Evolutionary conservation across 1,139 yeast species (phyloP).

Genomic region (Blastobotrys illinoisensis): DNA sequence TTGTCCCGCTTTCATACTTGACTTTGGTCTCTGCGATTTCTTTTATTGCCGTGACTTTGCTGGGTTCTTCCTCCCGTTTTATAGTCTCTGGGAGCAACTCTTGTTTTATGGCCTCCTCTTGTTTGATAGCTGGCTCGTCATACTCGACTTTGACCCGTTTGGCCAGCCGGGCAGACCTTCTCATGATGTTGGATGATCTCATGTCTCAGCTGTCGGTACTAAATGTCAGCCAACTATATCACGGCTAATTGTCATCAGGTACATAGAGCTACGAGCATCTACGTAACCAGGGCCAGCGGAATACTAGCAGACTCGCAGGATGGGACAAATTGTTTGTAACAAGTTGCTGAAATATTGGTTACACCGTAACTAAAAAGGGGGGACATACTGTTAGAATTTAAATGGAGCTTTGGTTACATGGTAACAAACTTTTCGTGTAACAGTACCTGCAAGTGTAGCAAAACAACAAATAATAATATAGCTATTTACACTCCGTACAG

Average conservation of each 20-base stretch:
- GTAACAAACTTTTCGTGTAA: too few relatives aligned
- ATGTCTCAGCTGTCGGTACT: not conserved
- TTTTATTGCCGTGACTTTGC: not conserved
- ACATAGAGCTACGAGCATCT: too few relatives aligned
- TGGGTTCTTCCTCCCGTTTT: not conserved
- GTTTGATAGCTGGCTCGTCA: slow-evolving; percentile 1
- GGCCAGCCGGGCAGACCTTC: not conserved
- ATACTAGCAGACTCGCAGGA: too few relatives aligned
- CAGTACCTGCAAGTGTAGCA: not conserved
- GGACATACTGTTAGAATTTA: not conserved
- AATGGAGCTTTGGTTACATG: too few relatives aligned
- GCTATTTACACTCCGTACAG: too few relatives aligned
- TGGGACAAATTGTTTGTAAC: too few relatives aligned
- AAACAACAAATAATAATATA: too few relatives aligned
- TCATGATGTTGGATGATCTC: not conserved
- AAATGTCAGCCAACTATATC: not conserved
- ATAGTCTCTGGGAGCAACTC: slow-evolving; percentile 1
- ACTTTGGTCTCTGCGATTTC: not conserved
- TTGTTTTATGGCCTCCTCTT: slow-evolving; percentile 2
- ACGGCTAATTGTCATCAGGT: too few relatives aligned
- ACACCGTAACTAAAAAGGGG: too few relatives aligned
- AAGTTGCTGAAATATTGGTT: too few relatives aligned
- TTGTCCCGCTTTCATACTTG: not conserved
- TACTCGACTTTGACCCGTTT: not conserved
- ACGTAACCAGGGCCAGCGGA: too few relatives aligned